phyloP scores from a whole-genome alignment of 495 filamentous ascomycete species.

The Bombardia bombarda region DNA sequence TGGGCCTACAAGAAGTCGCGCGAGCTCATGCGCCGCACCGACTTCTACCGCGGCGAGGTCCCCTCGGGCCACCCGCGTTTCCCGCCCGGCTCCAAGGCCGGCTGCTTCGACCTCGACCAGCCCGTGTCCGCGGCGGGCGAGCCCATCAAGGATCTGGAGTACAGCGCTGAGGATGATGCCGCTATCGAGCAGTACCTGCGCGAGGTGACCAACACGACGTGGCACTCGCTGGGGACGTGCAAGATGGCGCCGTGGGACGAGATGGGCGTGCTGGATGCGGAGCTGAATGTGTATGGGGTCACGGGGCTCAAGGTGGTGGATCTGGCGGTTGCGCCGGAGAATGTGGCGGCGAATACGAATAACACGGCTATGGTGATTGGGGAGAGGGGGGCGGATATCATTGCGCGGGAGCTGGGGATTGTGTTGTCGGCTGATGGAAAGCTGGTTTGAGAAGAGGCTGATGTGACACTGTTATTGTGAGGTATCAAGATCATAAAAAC shows the following conservation, averaged over 20 bases:
- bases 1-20: conserved; percentile 49
- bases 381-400: conserved; percentile 53
- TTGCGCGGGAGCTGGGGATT: conserved; percentile 42
- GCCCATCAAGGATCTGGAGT: conserved; percentile 13
- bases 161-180: conserved; percentile 41
- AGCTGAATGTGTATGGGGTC: conserved; percentile 13
- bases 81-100: conserved; percentile 34
- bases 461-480: not conserved
- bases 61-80: conserved; percentile 44
- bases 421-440: not conserved
- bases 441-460: conserved; percentile 1
- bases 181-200: conserved; percentile 13
- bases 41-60: conserved; percentile 46
- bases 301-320: conserved; percentile 17
- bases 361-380: conserved; percentile 53
- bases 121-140: conserved; percentile 1
- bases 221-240: conserved; percentile 21
- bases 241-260: conserved; percentile 14
- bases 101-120: conserved; percentile 27
- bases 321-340: conserved; percentile 44
- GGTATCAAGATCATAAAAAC: not conserved
- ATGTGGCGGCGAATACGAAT: conserved; percentile 54
- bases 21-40: conserved; percentile 48
- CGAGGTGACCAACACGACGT: conserved; percentile 12
- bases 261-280: conserved; percentile 14